Percentiles rank a stretch among this genome's conserved stretches.
These are phyloP conservation scores for Coemansia interrupta DNA, from an alignment of 192 early-diverging fungal genomes.

Conservation along the genomic window DNA sequence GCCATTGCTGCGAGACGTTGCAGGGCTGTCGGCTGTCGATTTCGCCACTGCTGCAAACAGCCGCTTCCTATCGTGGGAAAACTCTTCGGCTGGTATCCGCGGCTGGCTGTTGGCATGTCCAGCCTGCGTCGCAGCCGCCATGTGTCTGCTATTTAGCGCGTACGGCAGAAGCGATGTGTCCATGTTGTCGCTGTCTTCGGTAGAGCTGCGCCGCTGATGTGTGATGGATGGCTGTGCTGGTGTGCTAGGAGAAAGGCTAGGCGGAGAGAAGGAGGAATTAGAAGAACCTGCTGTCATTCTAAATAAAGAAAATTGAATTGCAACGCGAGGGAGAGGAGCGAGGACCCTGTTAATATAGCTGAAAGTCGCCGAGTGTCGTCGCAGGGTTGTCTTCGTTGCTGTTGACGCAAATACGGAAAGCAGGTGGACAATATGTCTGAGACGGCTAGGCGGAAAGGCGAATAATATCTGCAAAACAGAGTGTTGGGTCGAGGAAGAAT, in stretches of 20 bases:
- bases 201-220: background rate
- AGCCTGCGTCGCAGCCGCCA: background rate
- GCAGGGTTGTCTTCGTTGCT: no score
- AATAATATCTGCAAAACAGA: no score
- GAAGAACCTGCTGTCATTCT: slow-evolving; percentile 21
- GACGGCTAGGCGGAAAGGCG: no score
- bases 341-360: slow-evolving; percentile 7
- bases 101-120: background rate
- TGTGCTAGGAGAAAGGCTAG: background rate
- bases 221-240: slow-evolving; percentile 1
- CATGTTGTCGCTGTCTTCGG: background rate
- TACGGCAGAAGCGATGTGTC: background rate
- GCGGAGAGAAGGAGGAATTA: slow-evolving; percentile 3
- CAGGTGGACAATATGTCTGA: no score
- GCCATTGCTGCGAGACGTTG: slow-evolving; percentile 5
- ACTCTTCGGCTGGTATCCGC: slow-evolving; percentile 4
- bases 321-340: background rate
- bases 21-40: background rate
- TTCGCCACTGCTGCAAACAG: background rate
- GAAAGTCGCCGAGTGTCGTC: no score
- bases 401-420: no score
- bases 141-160: background rate
- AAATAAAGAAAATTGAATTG: slow-evolving; percentile 5
- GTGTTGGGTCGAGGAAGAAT: no score
- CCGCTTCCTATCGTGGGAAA: slow-evolving; percentile 17